Base-by-base conservation (phyloP, 805 yeast species). In the Metschnikowia anglica region DNA sequence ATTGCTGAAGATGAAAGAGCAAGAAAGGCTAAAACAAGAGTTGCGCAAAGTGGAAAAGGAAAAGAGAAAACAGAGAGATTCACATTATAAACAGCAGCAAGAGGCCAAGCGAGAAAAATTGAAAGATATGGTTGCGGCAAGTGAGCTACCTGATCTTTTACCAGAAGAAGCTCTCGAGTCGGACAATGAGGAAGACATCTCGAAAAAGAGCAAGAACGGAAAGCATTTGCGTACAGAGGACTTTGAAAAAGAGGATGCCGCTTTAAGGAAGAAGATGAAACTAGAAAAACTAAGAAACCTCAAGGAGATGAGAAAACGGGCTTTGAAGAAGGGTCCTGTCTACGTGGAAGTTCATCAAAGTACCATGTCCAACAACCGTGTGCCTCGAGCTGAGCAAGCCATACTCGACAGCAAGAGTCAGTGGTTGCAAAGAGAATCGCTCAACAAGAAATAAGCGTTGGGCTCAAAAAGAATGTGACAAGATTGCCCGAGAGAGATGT, bases 361-460 rank as follows among this genome's bases (percentile, higher is more conserved):
- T 36, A 48, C 52, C 21, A 34, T 43, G 19, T 47, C 51, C 32
- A 54, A 55, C 33, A 61, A 53, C 41, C 51, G 59, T 1, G 74
- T 66, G 4, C 74, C 74, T 2, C 57, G 56, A 19, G 61, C 71
- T 3, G 74, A 70, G 47, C 47, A 54, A 25, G 58, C 55, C 32
- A 56, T 69, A 4, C 44, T 66, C 9, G 59, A 56, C 35, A 52
- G 61, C 21, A 63, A 62, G 52, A 63, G 58, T 37, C 60, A 62
- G 45, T 70, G 76, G 76, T 58, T 70, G 42, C 64, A 63, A 48
- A 61, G 76, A 47, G 66, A 61, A 38, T 59, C 74, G 8, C 54
- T 69, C 34, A 57, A 62, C 34, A 66, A 56, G 41, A 69, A 62
- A 46, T 69, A 39, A 27, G 29, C 37, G 35, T 35, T 19, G 37